These are phyloP conservation scores for Hypericum androsaemum DNA, from an alignment of 345 rosid species.

Conservation along the genomic window DNA sequence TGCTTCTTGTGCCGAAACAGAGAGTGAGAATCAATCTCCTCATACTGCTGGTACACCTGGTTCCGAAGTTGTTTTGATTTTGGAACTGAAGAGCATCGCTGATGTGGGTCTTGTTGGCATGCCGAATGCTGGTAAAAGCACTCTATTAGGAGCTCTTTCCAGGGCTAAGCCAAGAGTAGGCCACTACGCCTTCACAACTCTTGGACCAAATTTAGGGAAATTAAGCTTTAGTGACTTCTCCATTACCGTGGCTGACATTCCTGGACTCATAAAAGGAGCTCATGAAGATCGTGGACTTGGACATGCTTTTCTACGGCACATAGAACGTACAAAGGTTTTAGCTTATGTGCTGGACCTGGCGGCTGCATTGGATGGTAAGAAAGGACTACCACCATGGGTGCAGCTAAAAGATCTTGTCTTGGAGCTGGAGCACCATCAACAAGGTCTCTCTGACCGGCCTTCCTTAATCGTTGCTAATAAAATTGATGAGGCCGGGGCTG, in stretches of 20 bases:
- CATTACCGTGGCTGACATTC: constrained; percentile 87
- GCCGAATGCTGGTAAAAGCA: constrained; percentile 96
- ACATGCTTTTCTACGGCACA: constrained; percentile 82
- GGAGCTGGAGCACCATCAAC: constrained; percentile 82
- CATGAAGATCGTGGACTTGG: constrained; percentile 83
- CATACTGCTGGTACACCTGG: constrained; percentile 50
- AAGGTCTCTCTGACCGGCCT: constrained; percentile 64
- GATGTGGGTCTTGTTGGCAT: constrained; percentile 96
- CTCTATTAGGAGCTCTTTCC: constrained; percentile 78
- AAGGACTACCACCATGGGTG: constrained; percentile 76
- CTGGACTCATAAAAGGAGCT: constrained; percentile 88
- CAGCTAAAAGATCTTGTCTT: constrained; percentile 61
- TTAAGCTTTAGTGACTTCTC: constrained; percentile 66
- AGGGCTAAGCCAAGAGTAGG: constrained; percentile 79
- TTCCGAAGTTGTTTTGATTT: constrained; percentile 46
- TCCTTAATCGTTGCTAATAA: constrained; percentile 77
- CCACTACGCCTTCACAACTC: constrained; percentile 81
- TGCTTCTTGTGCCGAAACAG: constrained; percentile 17
- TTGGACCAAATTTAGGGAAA: constrained; percentile 82
- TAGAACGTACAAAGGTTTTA: constrained; percentile 86
- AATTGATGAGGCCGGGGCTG: constrained; percentile 71
- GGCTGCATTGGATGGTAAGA: constrained; percentile 55
- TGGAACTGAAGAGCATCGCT: constrained; percentile 91
- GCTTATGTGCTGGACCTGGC: constrained; percentile 87
- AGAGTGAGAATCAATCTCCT: constrained; percentile 25